These are phyloP conservation scores for Tanacetum coccineum DNA, from an alignment of 129 eudicot genomes.

Conservation along the genomic window DNA sequence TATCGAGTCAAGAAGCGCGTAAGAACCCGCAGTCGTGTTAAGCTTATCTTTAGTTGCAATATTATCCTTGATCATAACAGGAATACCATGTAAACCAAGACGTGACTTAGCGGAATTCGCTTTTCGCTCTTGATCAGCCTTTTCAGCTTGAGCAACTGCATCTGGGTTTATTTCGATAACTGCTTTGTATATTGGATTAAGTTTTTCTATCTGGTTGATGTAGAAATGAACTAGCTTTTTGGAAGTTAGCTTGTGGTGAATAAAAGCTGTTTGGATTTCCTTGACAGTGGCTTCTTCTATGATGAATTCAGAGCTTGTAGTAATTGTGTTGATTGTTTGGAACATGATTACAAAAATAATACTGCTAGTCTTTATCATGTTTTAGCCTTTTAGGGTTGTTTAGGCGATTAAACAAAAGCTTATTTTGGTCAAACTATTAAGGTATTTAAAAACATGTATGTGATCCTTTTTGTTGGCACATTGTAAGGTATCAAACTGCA, in stretches of 20 bases:
- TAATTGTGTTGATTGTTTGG: background rate
- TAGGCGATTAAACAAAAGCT: too few species aligned
- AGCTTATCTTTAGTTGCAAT: constrained; percentile 68
- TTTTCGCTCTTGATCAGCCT: constrained; percentile 46
- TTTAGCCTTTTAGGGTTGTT: background rate
- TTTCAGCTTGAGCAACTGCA: constrained; percentile 39
- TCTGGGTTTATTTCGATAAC: constrained; percentile 72
- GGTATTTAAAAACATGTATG: too few species aligned
- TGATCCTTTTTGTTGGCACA: too few species aligned
- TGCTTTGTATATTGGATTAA: constrained; percentile 46
- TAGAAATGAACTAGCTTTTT: constrained; percentile 44
- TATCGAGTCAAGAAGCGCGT: constrained; percentile 48
- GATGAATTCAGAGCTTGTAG: constrained; percentile 17
- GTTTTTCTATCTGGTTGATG: constrained; percentile 36
- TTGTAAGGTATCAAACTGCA: too few species aligned
- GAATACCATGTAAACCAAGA: constrained; percentile 46
- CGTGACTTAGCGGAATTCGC: constrained; percentile 8
- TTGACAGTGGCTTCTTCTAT: constrained; percentile 42
- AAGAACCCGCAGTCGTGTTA: constrained; percentile 59
- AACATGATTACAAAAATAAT: background rate
- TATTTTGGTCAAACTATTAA: too few species aligned
- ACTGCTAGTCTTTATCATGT: background rate
- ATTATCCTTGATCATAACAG: constrained; percentile 54
- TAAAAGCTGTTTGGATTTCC: constrained; percentile 43
- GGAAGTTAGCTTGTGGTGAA: constrained; percentile 52